phyloP scores from a whole-genome alignment of 176 grass and related monocot genomes.

The Typha latifolia region DNA sequence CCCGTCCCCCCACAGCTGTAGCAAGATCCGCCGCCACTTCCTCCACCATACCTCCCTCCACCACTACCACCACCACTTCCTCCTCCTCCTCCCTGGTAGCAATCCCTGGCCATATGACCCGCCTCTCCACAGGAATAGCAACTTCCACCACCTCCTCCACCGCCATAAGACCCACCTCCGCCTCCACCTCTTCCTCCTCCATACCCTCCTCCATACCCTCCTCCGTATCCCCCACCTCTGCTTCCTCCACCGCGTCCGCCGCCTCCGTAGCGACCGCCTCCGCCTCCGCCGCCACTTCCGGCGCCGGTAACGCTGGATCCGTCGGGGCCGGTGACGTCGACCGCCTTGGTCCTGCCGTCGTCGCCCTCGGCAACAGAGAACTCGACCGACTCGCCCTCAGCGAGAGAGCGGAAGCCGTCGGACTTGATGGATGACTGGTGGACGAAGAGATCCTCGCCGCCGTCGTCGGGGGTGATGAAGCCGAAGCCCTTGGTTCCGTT shows the following conservation, averaged over 20 bases:
- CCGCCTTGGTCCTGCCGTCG: neutral
- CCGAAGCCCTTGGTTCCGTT: neutral
- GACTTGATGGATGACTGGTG: constrained; percentile 3
- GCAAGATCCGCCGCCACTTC: neutral
- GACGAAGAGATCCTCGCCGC: constrained; percentile 3
- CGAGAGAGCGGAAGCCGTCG: neutral
- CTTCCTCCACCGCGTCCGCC: neutral
- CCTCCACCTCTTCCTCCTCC: neutral
- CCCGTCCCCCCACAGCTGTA: neutral
- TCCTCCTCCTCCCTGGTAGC: neutral
- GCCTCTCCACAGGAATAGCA: neutral
- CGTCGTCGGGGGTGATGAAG: neutral
- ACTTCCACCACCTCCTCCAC: neutral
- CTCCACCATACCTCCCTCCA: neutral
- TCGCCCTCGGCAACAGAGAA: neutral
- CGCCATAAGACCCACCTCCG: neutral
- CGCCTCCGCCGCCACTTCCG: neutral
- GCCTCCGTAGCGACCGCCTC: neutral
- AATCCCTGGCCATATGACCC: neutral
- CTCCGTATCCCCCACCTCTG: neutral
- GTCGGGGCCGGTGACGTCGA: neutral
- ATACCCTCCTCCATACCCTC: neutral
- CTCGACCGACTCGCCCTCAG: neutral
- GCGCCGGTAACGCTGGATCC: neutral
- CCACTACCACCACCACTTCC: neutral